A percentile compares a stretch with the other conserved stretches of the same genome.
These are phyloP conservation scores for Fusarium cicatricum DNA, from an alignment of 2,329 filamentous ascomycete species.

Conservation along the genomic window DNA sequence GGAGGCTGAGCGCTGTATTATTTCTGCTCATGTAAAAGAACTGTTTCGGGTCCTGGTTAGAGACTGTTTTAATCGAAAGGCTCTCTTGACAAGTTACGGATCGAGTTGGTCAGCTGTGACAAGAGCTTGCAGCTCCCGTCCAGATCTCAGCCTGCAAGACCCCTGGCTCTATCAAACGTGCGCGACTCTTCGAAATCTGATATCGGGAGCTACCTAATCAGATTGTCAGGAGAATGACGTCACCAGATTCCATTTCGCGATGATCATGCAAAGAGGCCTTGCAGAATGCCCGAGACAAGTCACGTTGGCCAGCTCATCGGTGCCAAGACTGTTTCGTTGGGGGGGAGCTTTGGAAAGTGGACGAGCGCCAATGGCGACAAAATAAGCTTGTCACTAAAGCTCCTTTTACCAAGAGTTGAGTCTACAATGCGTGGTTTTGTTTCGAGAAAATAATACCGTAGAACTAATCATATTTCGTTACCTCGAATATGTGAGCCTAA, in stretches of 20 bases:
- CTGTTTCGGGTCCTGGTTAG: neutral
- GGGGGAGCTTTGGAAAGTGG: too few species aligned
- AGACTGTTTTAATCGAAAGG: neutral
- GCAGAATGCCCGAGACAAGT: too few species aligned
- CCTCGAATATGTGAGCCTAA: too few species aligned
- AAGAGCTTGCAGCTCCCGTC: neutral
- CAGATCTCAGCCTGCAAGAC: conserved; percentile 2
- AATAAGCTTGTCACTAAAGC: too few species aligned
- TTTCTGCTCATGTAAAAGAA: too few species aligned
- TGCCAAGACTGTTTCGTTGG: neutral
- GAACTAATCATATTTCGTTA: too few species aligned
- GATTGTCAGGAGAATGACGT: conserved; percentile 22
- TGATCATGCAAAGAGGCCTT: neutral
- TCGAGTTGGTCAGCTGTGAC: neutral
- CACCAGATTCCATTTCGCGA: conserved; percentile 8
- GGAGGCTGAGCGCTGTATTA: too few species aligned
- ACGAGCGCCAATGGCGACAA: too few species aligned
- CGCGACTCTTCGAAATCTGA: neutral
- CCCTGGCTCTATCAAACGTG: conserved; percentile 25
- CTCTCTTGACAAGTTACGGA: neutral
- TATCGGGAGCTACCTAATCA: neutral
- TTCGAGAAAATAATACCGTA: too few species aligned
- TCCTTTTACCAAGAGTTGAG: too few species aligned
- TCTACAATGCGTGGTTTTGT: too few species aligned
- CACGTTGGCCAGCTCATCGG: neutral